These are phyloP conservation scores for Dendrocalamus sinicus DNA, from an alignment of 176 grass and related monocot species.

Conservation along the genomic window DNA sequence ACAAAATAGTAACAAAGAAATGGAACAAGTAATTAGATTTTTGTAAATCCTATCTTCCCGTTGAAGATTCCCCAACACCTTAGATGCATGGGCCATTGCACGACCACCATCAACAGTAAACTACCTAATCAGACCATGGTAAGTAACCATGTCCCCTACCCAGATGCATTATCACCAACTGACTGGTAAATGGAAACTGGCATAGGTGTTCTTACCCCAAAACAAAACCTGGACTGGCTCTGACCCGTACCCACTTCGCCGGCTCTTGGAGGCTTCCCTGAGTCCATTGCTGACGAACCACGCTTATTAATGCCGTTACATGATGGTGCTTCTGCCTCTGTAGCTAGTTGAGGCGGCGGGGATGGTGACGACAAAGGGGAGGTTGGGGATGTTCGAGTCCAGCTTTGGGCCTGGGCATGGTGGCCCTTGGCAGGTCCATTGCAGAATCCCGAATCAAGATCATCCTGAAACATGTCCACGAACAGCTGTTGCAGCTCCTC, in stretches of 20 bases:
- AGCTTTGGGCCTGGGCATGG: slow-evolving; percentile 17
- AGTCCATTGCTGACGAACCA: slow-evolving; percentile 66
- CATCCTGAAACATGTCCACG: slow-evolving; percentile 86
- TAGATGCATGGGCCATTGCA: slow-evolving; percentile 3
- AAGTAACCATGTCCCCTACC: background rate
- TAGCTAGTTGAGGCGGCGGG: slow-evolving; percentile 41
- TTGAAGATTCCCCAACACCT: background rate
- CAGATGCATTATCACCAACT: slow-evolving; percentile 15
- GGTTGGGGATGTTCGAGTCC: slow-evolving; percentile 35
- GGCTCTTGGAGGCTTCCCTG: slow-evolving; percentile 50
- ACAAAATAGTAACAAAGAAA: background rate
- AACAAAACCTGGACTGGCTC: slow-evolving; percentile 56
- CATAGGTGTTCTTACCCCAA: slow-evolving; percentile 64
- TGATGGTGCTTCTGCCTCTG: slow-evolving; percentile 37
- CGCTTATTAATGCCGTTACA: slow-evolving; percentile 65
- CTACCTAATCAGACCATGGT: slow-evolving; percentile 5
- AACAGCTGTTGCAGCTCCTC: slow-evolving; percentile 90
- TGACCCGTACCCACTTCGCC: slow-evolving; percentile 35
- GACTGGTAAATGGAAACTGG: slow-evolving; percentile 7
- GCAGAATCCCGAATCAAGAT: slow-evolving; percentile 68
- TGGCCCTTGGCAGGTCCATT: slow-evolving; percentile 35
- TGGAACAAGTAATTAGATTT: background rate
- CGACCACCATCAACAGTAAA: background rate
- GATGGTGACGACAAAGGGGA: slow-evolving; percentile 49
- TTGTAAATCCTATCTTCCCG: background rate